Evolutionary conservation across 441 rosid genomes (phyloP), one percentile per base, ranked within the genome.

Genomic region (Gossypium schwendimanii): DNA sequence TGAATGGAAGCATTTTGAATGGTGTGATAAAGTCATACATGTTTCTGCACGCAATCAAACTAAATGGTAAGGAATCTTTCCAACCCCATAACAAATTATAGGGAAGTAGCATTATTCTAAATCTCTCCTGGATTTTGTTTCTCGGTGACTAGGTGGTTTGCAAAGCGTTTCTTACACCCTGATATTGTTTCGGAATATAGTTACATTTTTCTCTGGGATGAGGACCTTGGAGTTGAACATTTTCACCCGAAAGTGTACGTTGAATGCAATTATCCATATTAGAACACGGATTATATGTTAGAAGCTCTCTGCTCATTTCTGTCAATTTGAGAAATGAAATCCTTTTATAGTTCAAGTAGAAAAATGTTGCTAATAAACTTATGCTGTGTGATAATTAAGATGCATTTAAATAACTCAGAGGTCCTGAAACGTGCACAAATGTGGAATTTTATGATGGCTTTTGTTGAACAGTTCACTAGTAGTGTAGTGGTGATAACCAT

Each of bases 81-180:
- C 17, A 8, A 23, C 17, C 15, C 53, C 49, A 17, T 44, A 6
- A n/a, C 63, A 21, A 44, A 36, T 70, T 61, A 9, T 28, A 57
- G 20, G 15, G 59, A 70, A 26, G 7, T 31, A 54, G 15, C 41
- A 3, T 54, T 70, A n/a, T 41, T 75, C 58, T 72, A 23, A 65
- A 20, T 49, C 36, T 24, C 14, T 69, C 21, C 21, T 14, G 41
- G 11, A 23, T 70, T 72, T 78, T 74, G 2, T 28, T 74, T 64
- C 68, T 9, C 33, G 33, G 2, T 58, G 74, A 24, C 15, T 73
- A 89, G 95, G 95, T 90, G 95, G 95, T 90, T 88, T 68, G 95
- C 95, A 20, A 90, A 90, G 81, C 88, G 95, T 53, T 90, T 90
- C 83, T 75, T 90, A 79, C 92, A 90, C 77, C 95, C 95, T 11